Base-by-base conservation (phyloP, 2,329 filamentous ascomycete genomes). In the Ophiostoma perfectum region DNA sequence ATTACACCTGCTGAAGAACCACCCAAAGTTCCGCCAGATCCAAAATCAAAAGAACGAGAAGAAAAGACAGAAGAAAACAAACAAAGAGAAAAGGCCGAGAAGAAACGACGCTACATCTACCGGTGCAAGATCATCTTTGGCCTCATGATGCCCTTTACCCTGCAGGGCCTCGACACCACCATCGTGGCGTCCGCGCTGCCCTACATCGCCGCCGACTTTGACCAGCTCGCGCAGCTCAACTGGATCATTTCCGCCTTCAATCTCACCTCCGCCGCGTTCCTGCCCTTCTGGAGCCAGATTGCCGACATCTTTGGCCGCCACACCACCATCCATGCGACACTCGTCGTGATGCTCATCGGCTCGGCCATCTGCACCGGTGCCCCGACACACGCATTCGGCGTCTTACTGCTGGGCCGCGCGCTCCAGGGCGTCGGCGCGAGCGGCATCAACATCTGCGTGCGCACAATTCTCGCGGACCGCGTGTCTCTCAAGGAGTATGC, bases 211-310 rank as follows among this genome's bases (percentile, higher is more conserved):
- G 80, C 82, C 0, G 85, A 90, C 73, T 90, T 90, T 75, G 82
- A 81, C 70, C 75, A 86, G 73, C 74, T 86, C 8, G 80, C 83
- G n/a, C 83, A 88, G 72, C 80, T 89, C 2, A 90, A 88, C 74
- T 90, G 87, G 87, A 88, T 91, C 73, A 84, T 90, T 18, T 88
- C 88, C 0, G 81, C 86, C 8, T 91, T 90, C 76, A 90, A 87
- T 67, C 79, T 91, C 12, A 88, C 87, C 0, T 85, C 86, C 0
- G 87, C 88, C 1, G 84, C 87, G 1, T 90, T 90, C 72, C 86
- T 90, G 11, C 88, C 88, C 4, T 83, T 84, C 66, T 90, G 86
- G 77, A 86, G 84, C 1, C 87, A 90, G 72, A 80, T 88, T 55
- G 83, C 86, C 16, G 86, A 90, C 72, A 81, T 90, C 42, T 89